Evolutionary conservation across 768 basidiomycete genomes (phyloP).

Genomic region (Kwoniella heveanensis): DNA sequence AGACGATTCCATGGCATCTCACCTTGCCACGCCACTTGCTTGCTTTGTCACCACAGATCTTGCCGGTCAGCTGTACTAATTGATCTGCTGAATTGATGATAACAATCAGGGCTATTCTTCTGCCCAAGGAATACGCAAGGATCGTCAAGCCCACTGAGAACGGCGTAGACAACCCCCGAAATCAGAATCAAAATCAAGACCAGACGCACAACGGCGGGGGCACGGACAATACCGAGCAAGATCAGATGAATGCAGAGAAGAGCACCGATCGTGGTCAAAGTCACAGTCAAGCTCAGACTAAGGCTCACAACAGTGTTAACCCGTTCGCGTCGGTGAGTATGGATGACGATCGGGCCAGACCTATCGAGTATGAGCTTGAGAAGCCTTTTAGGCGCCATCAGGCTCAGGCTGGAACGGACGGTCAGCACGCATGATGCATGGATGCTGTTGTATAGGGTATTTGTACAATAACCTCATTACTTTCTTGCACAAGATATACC

Average conservation of each 20-base stretch:
- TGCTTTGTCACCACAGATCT: too few relatives aligned
- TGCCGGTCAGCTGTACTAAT: too few relatives aligned
- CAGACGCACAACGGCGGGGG: neutral
- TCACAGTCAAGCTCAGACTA: too few relatives aligned
- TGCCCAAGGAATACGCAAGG: conserved; percentile 41
- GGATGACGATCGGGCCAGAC: neutral
- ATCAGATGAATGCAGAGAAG: neutral
- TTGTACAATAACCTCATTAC: too few relatives aligned
- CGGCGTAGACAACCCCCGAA: neutral
- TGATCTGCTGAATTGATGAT: too few relatives aligned
- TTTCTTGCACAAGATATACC: too few relatives aligned
- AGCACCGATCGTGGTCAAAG: too few relatives aligned
- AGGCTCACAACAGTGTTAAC: neutral
- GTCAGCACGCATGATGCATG: too few relatives aligned
- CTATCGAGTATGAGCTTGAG: neutral
- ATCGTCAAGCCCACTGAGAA: conserved; percentile 18
- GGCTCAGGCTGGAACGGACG: neutral
- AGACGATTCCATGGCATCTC: too few relatives aligned
- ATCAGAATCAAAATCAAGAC: neutral
- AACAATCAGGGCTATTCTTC: conserved; percentile 32
- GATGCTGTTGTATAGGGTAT: too few relatives aligned
- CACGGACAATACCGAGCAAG: neutral
- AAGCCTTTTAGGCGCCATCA: neutral
- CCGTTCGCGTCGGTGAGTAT: neutral
- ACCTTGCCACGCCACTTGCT: too few relatives aligned